Evolutionary conservation across 805 yeast species (phyloP).

Genomic region (Yamadazyma phyllophila): DNA sequence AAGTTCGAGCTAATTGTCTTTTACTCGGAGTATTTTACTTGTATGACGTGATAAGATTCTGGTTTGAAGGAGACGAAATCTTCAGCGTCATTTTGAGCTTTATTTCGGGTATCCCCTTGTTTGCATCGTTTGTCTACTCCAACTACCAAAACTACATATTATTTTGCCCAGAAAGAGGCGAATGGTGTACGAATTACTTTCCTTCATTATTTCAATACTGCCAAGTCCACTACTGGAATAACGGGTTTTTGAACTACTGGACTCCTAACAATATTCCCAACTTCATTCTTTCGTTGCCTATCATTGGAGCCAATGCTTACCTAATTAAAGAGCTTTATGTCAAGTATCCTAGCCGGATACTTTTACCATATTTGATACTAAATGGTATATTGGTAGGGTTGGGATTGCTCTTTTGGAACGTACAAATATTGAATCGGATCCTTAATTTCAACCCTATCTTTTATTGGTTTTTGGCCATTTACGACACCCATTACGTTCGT

Average conservation of each 20-base stretch:
- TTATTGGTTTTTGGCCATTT: constrained; percentile 64
- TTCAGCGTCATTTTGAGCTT: not conserved
- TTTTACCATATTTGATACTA: constrained; percentile 40
- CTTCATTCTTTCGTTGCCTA: constrained; percentile 74
- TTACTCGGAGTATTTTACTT: constrained; percentile 68
- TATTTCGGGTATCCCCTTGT: constrained; percentile 57
- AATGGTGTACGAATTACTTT: constrained; percentile 65
- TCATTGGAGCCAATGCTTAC: constrained; percentile 43
- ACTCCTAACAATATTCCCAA: constrained; percentile 77
- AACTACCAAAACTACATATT: constrained; percentile 52
- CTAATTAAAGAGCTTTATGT: constrained; percentile 37
- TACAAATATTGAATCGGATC: constrained; percentile 81
- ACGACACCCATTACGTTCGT: constrained; percentile 1
- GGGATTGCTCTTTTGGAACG: constrained; percentile 67
- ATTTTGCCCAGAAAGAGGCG: constrained; percentile 71
- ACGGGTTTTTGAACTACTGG: constrained; percentile 83
- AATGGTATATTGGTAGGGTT: constrained; percentile 47
- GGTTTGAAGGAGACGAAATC: not conserved
- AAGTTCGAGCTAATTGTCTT: constrained; percentile 74
- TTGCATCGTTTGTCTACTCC: constrained; percentile 42
- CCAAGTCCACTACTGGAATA: constrained; percentile 80
- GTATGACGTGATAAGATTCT: constrained; percentile 46
- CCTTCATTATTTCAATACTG: constrained; percentile 69
- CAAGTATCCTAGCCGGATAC: constrained; percentile 32
- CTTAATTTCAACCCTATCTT: constrained; percentile 74